Base-by-base conservation (phyloP, 208 protist species). In the Hexamita inflata region DNA sequence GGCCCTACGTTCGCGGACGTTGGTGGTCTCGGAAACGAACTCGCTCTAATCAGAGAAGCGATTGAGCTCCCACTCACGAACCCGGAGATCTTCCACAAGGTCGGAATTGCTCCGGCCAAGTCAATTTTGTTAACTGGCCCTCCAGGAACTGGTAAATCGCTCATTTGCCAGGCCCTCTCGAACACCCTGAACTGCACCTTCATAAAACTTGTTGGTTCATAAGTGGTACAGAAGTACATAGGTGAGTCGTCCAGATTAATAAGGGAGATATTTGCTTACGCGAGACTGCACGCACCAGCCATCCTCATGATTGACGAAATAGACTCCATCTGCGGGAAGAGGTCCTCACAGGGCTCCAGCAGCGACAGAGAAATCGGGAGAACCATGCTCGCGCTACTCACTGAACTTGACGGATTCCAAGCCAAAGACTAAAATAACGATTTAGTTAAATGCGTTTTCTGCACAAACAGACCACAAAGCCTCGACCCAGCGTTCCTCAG, bases 1-100 rank as follows among this genome's bases (percentile, higher is more conserved):
- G n/a, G n/a, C n/a, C n/a, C n/a, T n/a, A 75, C 60, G 2, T 78
- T 65, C 28, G 30, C 13, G 11, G 93, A 99, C 76, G 89, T 99
- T 45, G 97, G 96, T 38, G 97, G 97, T 7, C 86, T 99, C 24
- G 94, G 98, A 80, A 98, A 98, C 83, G 96, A 99, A 81, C 98
- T 99, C 83, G 89, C 96, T 64, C 92, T 94, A 78, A 80, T 94
- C 0, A 84, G 94, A 28, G 97, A 99, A 83, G 96, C 96, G 13
- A 89, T 98, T 19, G 96, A 99, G 74, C 88, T 99, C 73, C 96
- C 97, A 49, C 95, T 99, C 77, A 98, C 91, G 1, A 90, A 98
- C 79, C 91, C 91, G 78, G 96, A 98, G 35, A 40, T 68, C 19
- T 81, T 81, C 42, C 15, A 53, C 38, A 32, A 24, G 40, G 34